phyloP scores from a whole-genome alignment of 805 yeast species.

The Monosporozyma unispora region DNA sequence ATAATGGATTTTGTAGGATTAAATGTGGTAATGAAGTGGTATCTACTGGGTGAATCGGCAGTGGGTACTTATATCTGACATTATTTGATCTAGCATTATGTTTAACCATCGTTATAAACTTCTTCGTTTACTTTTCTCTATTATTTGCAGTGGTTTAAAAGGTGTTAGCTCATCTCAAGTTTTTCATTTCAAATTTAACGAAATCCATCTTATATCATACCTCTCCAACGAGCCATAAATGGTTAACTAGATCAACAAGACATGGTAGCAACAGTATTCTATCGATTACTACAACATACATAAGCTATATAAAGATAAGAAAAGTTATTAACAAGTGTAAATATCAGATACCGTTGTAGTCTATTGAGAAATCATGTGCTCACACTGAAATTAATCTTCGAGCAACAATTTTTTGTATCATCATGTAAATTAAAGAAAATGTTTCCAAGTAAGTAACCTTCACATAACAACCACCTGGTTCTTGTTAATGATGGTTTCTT shows the following conservation, averaged over 20 bases:
- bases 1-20: slow-evolving; percentile 58
- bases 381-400: slow-evolving; percentile 44
- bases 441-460: background rate
- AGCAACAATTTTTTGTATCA: slow-evolving; percentile 33
- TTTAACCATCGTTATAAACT: slow-evolving; percentile 25
- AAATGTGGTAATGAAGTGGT: slow-evolving; percentile 39
- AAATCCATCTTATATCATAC: background rate
- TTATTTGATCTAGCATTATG: slow-evolving; percentile 17
- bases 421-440: slow-evolving; percentile 13
- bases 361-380: slow-evolving; percentile 73
- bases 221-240: too few relatives aligned
- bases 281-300: background rate
- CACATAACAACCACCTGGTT: background rate
- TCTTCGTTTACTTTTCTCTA: background rate
- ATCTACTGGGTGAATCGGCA: slow-evolving; percentile 44
- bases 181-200: background rate
- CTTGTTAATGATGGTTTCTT: background rate
- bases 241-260: background rate
- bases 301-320: background rate
- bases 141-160: background rate
- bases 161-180: background rate
- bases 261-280: background rate
- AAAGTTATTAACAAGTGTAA: background rate
- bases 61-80: slow-evolving; percentile 39
- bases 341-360: slow-evolving; percentile 96